Base-by-base conservation (phyloP, 2,329 filamentous ascomycete species). In the Pseudogymnoascus destructans region DNA sequence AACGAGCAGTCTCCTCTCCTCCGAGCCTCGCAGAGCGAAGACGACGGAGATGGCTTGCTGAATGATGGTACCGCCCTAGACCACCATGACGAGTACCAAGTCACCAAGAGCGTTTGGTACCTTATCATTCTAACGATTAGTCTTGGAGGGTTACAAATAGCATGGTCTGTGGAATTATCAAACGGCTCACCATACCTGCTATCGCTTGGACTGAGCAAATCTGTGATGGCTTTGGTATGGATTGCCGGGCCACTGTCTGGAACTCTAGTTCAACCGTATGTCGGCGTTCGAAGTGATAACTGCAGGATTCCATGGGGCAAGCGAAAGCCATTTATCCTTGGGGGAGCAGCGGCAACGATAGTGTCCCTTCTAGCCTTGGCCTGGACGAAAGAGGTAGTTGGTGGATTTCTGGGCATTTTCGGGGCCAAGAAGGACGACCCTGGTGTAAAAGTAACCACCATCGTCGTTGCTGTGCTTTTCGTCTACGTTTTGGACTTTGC, bases 131-230 rank as follows among this genome's bases (percentile, higher is more conserved):
- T 97, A 71, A 95, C 92, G 5, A 77, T 96, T 61, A 84, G 87
- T 68, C 87, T 95, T 64, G 89, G 89, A 61, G 92, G 89, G 21
- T 75, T 97, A 62, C 92, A 97, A 73, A 87, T 97, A 64, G 90
- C 92, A 25, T 97, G 92, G 92, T 91, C 91, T 1, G 90, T 95
- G 40, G 92, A 97, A 71, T 77, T 95, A 40, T 95, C 90, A 58
- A 92, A 95, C 74, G 91, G 91, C 65, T 95, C 92, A 57, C 87
- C 88, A 5, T 93, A 87, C 67, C 74, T 93, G 38, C 74, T 92
- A 38, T 90, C 87, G 0, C 79, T 93, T 27, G 88, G 88, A 9
- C 78, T 93, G 71, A 89, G 84, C 77, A 91, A 92, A 73, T 86
- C 87, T 35, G 73, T 91, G 42, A 86, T 92, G 76, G 87, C 88